A percentile compares a stretch with the other conserved stretches of the same genome.
Conservation (phyloP, 768 basidiomycete species). For the Xanthoconium purpureum region DNA sequence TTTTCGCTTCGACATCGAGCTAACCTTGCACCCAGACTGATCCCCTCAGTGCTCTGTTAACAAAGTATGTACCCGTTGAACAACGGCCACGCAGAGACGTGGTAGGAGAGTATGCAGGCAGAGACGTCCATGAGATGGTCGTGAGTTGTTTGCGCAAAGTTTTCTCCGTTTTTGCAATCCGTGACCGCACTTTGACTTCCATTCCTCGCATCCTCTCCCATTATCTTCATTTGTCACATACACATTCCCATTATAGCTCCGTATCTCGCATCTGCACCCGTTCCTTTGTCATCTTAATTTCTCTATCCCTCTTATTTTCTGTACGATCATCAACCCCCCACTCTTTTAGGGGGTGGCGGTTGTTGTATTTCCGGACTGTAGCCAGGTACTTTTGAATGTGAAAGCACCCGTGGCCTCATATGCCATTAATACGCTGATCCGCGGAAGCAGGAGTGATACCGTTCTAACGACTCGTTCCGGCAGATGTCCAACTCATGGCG, state of each 20-base stretch:
- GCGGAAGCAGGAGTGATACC: not conserved
- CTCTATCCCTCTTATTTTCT: conserved; percentile 18
- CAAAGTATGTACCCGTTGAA: conserved; percentile 82
- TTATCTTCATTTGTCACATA: conserved; percentile 4
- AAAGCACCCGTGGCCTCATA: not conserved
- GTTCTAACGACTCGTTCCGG: conserved; percentile 14
- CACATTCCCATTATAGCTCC: conserved; percentile 15
- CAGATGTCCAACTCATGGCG: conserved; percentile 91
- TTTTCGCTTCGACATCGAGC: not conserved
- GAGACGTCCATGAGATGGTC: conserved; percentile 75
- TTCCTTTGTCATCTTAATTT: conserved; percentile 20
- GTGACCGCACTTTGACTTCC: not conserved
- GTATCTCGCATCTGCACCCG: conserved; percentile 21
- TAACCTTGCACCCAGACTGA: conserved; percentile 57
- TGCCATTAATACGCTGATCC: not conserved
- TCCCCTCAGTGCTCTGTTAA: conserved; percentile 74
- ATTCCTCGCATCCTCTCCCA: conserved; percentile 9
- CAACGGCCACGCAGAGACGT: conserved; percentile 70
- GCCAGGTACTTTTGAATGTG: conserved; percentile 21
- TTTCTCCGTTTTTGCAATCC: conserved; percentile 7
- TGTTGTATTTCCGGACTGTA: conserved; percentile 23
- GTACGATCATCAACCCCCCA: conserved; percentile 18
- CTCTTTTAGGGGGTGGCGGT: conserved; percentile 7
- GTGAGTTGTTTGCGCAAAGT: conserved; percentile 46
- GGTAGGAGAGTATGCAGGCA: conserved; percentile 68